Evolutionary conservation across 106 monocot species (phyloP).

Genomic region (Amphibolis antarctica): DNA sequence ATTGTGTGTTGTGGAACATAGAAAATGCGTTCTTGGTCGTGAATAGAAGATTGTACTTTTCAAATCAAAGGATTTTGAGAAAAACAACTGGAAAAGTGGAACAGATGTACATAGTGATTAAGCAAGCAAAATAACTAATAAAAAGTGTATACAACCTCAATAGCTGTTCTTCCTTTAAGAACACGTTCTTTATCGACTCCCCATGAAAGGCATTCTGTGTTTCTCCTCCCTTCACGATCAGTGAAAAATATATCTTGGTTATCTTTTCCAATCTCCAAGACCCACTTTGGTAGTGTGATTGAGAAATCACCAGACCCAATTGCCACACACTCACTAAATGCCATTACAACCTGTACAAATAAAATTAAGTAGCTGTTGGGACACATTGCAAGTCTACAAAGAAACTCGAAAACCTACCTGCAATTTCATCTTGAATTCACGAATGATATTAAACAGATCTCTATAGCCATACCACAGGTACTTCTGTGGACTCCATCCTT

Average conservation of each 20-base stretch:
- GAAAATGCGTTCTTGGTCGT: too few species aligned
- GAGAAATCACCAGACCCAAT: slow-evolving; percentile 48
- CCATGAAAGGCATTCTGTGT: slow-evolving; percentile 88
- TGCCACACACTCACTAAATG: slow-evolving; percentile 66
- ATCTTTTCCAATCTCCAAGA: slow-evolving; percentile 88
- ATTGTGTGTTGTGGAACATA: too few species aligned
- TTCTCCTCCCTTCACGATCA: slow-evolving; percentile 91
- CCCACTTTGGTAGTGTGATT: slow-evolving; percentile 88
- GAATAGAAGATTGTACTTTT: neutral
- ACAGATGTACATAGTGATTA: neutral
- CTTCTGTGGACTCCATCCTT: slow-evolving; percentile 81
- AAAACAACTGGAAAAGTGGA: neutral
- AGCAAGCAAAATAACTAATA: neutral
- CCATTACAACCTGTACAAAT: slow-evolving; percentile 57
- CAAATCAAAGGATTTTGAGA: neutral
- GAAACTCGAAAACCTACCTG: slow-evolving; percentile 33
- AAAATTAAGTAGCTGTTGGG: neutral
- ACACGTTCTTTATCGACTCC: slow-evolving; percentile 86
- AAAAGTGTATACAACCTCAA: slow-evolving; percentile 44
- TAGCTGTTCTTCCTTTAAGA: slow-evolving; percentile 72
- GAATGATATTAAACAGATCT: slow-evolving; percentile 65
- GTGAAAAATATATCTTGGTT: slow-evolving; percentile 98
- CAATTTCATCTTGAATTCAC: slow-evolving; percentile 70
- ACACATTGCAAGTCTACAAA: neutral
- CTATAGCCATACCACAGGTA: slow-evolving; percentile 92